Evolutionary conservation across 805 yeast genomes (phyloP).

Genomic region (Barnettozyma wickerhamii): DNA sequence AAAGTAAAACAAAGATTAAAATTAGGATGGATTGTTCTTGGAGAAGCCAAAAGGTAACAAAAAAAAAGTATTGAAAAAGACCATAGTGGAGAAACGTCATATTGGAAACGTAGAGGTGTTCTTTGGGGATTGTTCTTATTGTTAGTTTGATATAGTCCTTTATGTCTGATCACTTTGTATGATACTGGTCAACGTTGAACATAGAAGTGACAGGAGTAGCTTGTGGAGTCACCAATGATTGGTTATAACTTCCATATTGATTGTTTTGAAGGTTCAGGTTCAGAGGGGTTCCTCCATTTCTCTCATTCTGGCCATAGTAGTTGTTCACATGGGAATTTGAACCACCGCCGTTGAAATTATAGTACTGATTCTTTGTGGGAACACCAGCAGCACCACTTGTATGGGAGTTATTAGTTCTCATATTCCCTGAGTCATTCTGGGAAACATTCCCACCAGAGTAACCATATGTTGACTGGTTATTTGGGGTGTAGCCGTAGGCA

Average conservation of each 20-base stretch:
- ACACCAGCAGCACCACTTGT: too few species aligned
- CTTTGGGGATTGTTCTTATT: background rate
- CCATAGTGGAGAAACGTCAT: too few species aligned
- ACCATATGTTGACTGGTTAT: too few species aligned
- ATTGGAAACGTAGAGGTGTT: too few species aligned
- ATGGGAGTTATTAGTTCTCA: too few species aligned
- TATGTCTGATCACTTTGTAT: background rate
- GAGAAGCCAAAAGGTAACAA: background rate
- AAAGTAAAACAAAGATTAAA: background rate
- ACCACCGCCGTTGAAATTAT: too few species aligned
- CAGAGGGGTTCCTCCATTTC: background rate
- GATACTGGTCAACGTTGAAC: constrained; percentile 4
- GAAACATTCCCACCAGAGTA: too few species aligned
- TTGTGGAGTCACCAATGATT: background rate
- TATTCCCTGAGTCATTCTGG: too few species aligned
- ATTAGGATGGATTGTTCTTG: background rate
- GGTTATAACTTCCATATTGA: background rate
- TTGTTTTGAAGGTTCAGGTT: constrained; percentile 1
- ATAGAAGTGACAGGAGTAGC: background rate
- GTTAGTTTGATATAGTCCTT: background rate
- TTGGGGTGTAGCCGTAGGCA: too few species aligned
- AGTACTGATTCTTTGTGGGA: too few species aligned
- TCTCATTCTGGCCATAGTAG: background rate
- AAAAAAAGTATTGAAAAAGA: background rate
- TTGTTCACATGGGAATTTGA: background rate